Conservation (phyloP, 257 asterid species). For the Solanum bukasovii region DNA sequence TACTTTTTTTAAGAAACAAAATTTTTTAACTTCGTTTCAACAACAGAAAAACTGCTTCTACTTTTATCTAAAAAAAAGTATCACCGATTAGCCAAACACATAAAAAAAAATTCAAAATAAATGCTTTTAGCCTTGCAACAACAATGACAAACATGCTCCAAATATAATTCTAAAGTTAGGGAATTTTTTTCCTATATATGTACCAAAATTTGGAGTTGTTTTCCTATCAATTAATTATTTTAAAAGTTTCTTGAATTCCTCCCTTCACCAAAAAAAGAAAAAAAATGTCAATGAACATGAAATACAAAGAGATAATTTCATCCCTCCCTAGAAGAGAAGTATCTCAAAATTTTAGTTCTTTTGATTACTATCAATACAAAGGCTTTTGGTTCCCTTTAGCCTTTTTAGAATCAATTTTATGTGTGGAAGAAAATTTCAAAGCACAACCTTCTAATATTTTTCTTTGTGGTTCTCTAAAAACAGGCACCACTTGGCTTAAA, state of each 20-base stretch:
- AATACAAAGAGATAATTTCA: neutral
- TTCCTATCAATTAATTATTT: no score
- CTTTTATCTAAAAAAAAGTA: no score
- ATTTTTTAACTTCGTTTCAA: no score
- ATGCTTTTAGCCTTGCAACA: no score
- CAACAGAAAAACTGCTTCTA: no score
- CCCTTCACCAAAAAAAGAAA: neutral
- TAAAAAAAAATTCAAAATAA: no score
- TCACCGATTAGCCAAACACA: no score
- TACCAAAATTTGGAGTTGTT: no score
- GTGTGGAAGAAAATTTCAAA: neutral
- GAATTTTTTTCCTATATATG: no score
- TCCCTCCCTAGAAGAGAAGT: neutral
- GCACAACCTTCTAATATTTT: neutral
- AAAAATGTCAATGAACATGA: neutral
- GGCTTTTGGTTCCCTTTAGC: neutral
- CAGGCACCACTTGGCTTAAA: slow-evolving; percentile 6
- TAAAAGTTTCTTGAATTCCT: neutral
- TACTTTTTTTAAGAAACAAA: no score
- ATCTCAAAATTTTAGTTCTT: neutral
- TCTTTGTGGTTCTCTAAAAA: neutral
- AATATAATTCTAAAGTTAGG: no score
- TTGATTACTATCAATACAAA: neutral
- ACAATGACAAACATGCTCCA: no score
- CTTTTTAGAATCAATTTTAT: neutral